Base-by-base conservation (phyloP, 163 green algal species). In the Chloromonas sp. region DNA sequence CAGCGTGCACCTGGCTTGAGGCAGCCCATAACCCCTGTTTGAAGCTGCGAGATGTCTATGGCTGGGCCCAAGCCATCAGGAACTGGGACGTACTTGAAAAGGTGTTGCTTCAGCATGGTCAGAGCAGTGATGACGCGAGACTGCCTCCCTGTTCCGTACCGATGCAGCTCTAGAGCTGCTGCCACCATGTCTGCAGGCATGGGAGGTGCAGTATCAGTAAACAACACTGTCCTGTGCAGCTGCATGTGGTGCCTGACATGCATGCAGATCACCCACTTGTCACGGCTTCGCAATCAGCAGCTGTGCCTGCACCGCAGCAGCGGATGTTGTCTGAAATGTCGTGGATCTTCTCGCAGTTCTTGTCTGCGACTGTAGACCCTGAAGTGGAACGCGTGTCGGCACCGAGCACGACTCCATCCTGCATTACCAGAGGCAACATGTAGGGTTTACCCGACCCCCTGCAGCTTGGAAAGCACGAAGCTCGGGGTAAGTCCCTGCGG, bases 311-410 rank as follows among this genome's bases (percentile, higher is more conserved):
- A 58, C 97, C 97, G 84, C 97, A 99, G 88, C 96, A 99, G 89
- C 98, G 98, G 84, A 99, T 99, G 90, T 99, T 99, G 83, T 95
- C 93, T 1, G 96, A 95, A 71, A 99, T 98, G 89, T 94, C 99
- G 86, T 99, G 97, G 78, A 99, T 99, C 91, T 99, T 99, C 85
- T 98, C 94, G 91, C 96, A 99, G 89, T 99, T 99, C 87, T 99
- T 99, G 91, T 99, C 97, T n/a, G 95, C 95, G 15, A 99, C 96
- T 5, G 96, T 99, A 13, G 91, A 93, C 13, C 96, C 97, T 15
- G 96, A 92, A 0, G 97, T 99, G 1, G 97, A 98, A 3, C 97
- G 92, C 1, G 97, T 99, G 88, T 99, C 97, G 3, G 97, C 97
- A 1, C 96, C 97, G 13, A 99, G 90, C 58, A 99, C 95, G 57